A percentile compares a stretch with the other conserved stretches of the same genome.
Evolutionary conservation across 2,329 filamentous ascomycete genomes (phyloP).

Genomic region (Cordyceps farinosa): DNA sequence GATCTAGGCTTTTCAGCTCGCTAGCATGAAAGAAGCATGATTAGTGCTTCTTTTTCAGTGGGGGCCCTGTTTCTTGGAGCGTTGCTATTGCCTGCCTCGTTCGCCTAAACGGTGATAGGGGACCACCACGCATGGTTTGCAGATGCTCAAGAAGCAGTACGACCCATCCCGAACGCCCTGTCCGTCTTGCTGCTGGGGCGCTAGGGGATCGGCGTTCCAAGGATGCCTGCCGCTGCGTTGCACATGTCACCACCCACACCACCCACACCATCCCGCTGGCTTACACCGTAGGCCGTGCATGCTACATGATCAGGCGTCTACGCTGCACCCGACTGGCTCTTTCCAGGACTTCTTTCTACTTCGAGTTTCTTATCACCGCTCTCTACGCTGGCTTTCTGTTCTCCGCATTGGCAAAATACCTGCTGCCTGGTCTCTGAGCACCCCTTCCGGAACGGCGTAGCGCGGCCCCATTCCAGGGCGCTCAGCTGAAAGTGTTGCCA

Average conservation of each 20-base stretch:
- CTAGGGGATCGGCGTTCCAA: not conserved
- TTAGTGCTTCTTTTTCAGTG: not conserved
- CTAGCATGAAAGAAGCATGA: not conserved
- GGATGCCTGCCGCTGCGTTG: not conserved
- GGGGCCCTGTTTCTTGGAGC: not conserved
- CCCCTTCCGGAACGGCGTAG: not conserved
- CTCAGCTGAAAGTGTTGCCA: conserved; percentile 1
- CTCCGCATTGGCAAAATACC: not conserved
- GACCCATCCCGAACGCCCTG: not conserved
- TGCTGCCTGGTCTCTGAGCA: too few relatives aligned
- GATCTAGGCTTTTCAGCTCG: conserved; percentile 9
- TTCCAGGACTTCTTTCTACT: not conserved
- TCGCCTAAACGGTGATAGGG: not conserved
- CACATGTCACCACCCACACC: not conserved
- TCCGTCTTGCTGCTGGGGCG: not conserved
- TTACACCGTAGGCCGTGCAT: not conserved
- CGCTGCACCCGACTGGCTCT: not conserved
- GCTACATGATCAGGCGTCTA: not conserved
- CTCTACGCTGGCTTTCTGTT: not conserved
- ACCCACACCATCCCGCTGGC: not conserved
- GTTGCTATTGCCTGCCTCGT: conserved; percentile 1
- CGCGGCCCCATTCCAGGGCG: not conserved
- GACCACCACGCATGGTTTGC: not conserved
- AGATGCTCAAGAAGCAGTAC: not conserved
- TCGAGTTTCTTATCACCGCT: not conserved